phyloP scores from a whole-genome alignment of 306 rosid genomes.

The Quercus glauca region DNA sequence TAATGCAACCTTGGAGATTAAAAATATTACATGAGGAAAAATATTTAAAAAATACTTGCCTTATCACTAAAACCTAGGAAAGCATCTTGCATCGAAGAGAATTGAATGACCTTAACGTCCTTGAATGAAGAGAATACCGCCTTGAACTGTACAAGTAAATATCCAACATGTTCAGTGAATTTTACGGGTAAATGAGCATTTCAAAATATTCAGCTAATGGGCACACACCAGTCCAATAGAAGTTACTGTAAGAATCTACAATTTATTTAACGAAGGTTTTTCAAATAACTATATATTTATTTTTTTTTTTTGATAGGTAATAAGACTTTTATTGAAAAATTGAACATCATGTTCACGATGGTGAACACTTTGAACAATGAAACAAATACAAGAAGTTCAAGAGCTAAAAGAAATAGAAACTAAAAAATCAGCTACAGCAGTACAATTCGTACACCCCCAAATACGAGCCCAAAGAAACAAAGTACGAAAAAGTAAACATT shows the following conservation, averaged over 20 bases:
- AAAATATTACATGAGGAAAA: not conserved
- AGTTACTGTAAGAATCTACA: not conserved
- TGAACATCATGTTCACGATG: no score
- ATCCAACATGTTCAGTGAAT: conserved; percentile 9
- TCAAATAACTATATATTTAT: not conserved
- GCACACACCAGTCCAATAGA: not conserved
- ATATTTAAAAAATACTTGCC: conserved; percentile 37
- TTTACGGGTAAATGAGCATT: conserved; percentile 6
- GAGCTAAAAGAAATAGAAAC: no score
- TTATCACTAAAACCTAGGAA: conserved; percentile 67
- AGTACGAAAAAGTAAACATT: no score
- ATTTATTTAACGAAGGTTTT: not conserved
- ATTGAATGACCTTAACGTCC: conserved; percentile 82
- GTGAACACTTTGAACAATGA: no score
- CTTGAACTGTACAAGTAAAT: conserved; percentile 52
- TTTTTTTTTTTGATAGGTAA: no score
- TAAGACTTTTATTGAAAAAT: no score
- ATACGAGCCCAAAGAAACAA: no score
- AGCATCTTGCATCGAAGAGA: conserved; percentile 89
- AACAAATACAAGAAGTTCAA: no score
- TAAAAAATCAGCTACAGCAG: no score
- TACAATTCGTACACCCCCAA: no score
- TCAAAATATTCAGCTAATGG: not conserved
- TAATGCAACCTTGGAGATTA: conserved; percentile 2
- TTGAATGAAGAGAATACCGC: conserved; percentile 71